These are phyloP conservation scores for Macaranga tanarius DNA, from an alignment of 441 rosid species.

Conservation along the genomic window DNA sequence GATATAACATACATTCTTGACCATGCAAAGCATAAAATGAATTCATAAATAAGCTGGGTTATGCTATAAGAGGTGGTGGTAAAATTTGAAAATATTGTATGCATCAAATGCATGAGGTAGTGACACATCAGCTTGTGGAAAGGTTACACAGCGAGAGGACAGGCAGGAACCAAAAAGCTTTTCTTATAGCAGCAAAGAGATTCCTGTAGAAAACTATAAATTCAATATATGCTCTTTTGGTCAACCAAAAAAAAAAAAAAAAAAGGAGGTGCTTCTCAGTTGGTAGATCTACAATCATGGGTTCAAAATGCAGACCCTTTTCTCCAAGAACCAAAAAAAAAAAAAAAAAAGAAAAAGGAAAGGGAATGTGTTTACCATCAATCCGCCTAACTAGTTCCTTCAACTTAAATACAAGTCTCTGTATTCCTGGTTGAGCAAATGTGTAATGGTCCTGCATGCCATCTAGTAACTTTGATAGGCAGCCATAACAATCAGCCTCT, in stretches of 20 bases:
- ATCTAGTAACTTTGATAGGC: constrained; percentile 92
- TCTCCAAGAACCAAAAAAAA: not conserved
- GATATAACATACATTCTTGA: constrained; percentile 1
- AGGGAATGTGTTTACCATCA: constrained; percentile 59
- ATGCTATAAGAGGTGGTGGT: not conserved
- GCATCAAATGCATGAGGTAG: constrained; percentile 11
- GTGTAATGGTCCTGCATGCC: constrained; percentile 99
- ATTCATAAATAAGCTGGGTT: not conserved
- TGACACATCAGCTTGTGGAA: not conserved
- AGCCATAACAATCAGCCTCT: constrained; percentile 98
- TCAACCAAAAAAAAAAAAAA: constrained; percentile 3
- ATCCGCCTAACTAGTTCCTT: constrained; percentile 94
- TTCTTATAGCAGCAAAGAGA: not conserved
- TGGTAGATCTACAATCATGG: not conserved
- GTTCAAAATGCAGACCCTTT: constrained; percentile 7
- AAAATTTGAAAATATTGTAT: not conserved
- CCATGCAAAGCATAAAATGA: constrained; percentile 1
- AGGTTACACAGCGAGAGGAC: not conserved
- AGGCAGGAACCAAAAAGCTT: constrained; percentile 1
- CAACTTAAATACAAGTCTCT: constrained; percentile 96
- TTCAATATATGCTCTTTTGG: not conserved
- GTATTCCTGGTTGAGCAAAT: constrained; percentile 99
- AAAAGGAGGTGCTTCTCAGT: not conserved
- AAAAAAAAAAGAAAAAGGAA: not conserved
- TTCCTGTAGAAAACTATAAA: not conserved